A percentile compares a stretch with the other conserved stretches of the same genome.
phyloP scores from a whole-genome alignment of 192 early-diverging fungal species.

The Cetraspora pellucida region DNA sequence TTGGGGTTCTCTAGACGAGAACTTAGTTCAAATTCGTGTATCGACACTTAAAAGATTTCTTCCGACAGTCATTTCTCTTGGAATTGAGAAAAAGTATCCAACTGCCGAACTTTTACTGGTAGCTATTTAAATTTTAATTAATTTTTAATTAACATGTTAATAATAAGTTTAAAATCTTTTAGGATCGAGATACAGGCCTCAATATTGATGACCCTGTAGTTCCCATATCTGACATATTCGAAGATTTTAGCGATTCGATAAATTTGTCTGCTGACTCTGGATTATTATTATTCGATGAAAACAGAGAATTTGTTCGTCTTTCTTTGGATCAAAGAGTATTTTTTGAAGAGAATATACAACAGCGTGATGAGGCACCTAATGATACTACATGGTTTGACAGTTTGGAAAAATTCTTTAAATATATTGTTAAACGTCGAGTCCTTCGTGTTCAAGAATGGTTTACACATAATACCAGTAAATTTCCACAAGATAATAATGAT shows the following conservation, averaged over 20 bases:
- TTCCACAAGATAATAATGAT: constrained; percentile 23
- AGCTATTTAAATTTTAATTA: background rate
- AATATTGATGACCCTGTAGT: background rate
- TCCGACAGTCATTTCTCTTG: background rate
- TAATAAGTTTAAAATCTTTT: background rate
- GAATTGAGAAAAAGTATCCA: constrained; percentile 6
- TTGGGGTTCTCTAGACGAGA: constrained; percentile 24
- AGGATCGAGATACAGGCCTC: background rate
- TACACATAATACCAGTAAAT: background rate
- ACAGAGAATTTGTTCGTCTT: background rate
- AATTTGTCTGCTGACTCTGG: background rate
- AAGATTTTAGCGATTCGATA: too few species aligned
- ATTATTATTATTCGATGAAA: background rate
- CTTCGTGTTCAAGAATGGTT: constrained; percentile 29
- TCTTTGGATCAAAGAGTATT: background rate
- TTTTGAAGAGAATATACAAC: constrained; percentile 26
- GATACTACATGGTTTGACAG: constrained; percentile 16
- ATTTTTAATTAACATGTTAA: background rate
- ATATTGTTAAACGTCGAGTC: constrained; percentile 11
- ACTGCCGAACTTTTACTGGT: background rate
- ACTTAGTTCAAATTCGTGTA: constrained; percentile 4
- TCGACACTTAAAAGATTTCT: constrained; percentile 1
- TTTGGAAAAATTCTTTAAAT: constrained; percentile 21
- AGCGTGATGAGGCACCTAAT: background rate
- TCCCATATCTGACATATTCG: background rate